Evolutionary conservation across 257 asterid species (phyloP).

Genomic region (Euphrasia confusa): DNA sequence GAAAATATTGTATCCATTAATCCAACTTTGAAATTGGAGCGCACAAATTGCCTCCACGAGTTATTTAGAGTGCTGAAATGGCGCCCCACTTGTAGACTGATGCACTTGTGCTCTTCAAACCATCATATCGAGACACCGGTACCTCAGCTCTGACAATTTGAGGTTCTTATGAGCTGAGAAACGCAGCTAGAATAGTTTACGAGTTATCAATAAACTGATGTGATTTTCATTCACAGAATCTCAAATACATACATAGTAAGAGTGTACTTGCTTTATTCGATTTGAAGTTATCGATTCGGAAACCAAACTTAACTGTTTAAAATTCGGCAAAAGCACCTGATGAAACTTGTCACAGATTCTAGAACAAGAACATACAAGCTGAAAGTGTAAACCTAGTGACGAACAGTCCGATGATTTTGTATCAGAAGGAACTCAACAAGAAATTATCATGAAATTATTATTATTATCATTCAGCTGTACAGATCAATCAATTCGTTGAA

Average conservation of each 20-base stretch:
- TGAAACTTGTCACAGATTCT: not conserved
- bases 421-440: not conserved
- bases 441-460: not conserved
- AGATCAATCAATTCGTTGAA: slow-evolving; percentile 4
- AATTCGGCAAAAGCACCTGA: not conserved
- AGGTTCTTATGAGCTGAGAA: slow-evolving; percentile 25
- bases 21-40: slow-evolving; percentile 6
- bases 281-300: not conserved
- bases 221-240: not conserved
- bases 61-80: slow-evolving; percentile 7
- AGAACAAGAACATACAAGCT: not conserved
- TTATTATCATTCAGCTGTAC: not conserved
- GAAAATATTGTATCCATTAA: slow-evolving; percentile 41
- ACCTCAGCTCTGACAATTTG: not conserved
- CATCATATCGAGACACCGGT: slow-evolving; percentile 16
- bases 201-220: not conserved
- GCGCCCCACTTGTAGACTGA: slow-evolving; percentile 8
- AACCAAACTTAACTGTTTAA: too few species aligned
- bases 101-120: slow-evolving; percentile 22
- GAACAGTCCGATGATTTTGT: not conserved
- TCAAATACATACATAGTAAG: slow-evolving; percentile 7
- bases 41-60: slow-evolving; percentile 16
- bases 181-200: slow-evolving; percentile 8
- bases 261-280: not conserved
- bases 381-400: not conserved